Percentiles rank a stretch among this genome's conserved stretches.
Conservation (phyloP, 192 early-diverging fungal genomes). For the Coemansia sp. region DNA sequence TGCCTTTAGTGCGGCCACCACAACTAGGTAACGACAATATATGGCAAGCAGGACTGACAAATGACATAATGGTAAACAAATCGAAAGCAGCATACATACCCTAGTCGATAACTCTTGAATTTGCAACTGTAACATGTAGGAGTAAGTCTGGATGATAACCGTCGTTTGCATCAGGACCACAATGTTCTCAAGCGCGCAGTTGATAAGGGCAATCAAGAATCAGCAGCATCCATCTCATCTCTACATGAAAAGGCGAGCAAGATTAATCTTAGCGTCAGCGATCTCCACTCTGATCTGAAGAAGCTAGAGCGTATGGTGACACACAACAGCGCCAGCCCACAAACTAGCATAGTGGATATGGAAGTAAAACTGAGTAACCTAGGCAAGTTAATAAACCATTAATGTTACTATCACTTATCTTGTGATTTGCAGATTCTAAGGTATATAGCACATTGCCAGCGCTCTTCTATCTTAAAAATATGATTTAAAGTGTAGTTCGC, state of each 20-base stretch:
- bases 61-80: neutral
- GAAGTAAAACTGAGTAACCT: slow-evolving; percentile 40
- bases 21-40: slow-evolving; percentile 13
- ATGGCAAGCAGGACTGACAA: neutral
- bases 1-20: slow-evolving; percentile 1
- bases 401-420: neutral
- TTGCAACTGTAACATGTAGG: neutral
- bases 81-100: neutral
- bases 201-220: slow-evolving; percentile 33
- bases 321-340: slow-evolving; percentile 20
- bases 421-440: neutral
- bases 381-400: slow-evolving; percentile 17
- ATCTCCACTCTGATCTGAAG: slow-evolving; percentile 50
- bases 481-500: slow-evolving; percentile 11
- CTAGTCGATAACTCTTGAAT: neutral
- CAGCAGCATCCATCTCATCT: slow-evolving; percentile 24
- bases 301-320: slow-evolving; percentile 33
- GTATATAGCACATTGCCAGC: neutral
- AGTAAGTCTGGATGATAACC: slow-evolving; percentile 16
- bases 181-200: slow-evolving; percentile 36
- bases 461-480: neutral
- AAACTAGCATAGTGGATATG: slow-evolving; percentile 27
- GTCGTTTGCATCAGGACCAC: slow-evolving; percentile 42
- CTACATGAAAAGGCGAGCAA: slow-evolving; percentile 50
- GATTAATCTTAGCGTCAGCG: slow-evolving; percentile 43